A percentile compares a stretch with the other conserved stretches of the same genome.
phyloP scores from a whole-genome alignment of 2,329 filamentous ascomycete species.

The Hymenoscyphus albidus region DNA sequence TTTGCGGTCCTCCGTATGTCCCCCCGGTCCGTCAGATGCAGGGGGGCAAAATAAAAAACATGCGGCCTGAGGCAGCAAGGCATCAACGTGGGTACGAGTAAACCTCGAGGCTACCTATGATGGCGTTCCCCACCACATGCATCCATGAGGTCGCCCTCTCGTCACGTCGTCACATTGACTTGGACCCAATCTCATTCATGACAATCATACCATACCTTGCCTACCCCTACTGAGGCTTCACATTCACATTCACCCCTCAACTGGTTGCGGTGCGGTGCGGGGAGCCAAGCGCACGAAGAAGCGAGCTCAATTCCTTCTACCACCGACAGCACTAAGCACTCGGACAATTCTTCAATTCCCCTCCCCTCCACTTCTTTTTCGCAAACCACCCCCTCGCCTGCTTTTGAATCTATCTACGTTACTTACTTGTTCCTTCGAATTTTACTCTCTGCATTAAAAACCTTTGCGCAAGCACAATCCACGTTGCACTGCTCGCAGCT shows the following conservation, averaged over 20 bases:
- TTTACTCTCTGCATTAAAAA: background rate
- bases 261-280: background rate
- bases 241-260: background rate
- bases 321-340: background rate
- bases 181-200: too few species aligned
- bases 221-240: background rate
- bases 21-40: too few species aligned
- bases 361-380: background rate
- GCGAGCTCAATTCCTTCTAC: background rate
- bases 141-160: too few species aligned
- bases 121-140: too few species aligned
- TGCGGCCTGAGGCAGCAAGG: too few species aligned
- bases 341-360: background rate
- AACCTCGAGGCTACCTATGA: too few species aligned
- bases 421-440: background rate
- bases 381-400: background rate
- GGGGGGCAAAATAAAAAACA: too few species aligned
- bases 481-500: background rate
- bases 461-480: background rate
- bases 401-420: conserved; percentile 1
- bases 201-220: background rate
- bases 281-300: background rate
- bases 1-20: too few species aligned
- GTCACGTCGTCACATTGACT: too few species aligned
- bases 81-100: too few species aligned